Evolutionary conservation across 73 alveolate species (phyloP), one percentile per base, ranked within the genome.

Genomic region (Paramecium pentaurelia): DNA sequence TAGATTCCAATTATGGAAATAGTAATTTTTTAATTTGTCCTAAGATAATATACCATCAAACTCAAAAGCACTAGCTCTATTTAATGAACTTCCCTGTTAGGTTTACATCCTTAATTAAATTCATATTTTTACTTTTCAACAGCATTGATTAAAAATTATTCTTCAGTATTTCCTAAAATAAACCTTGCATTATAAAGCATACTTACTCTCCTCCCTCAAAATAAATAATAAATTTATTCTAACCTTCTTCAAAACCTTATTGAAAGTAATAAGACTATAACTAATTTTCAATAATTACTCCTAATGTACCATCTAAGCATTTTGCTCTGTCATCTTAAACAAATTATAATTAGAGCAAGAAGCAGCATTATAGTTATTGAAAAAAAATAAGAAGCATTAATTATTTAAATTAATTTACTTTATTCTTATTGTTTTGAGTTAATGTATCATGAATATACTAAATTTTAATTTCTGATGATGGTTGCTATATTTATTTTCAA

Each of bases 171-270:
- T 12, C 84, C 84, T 64, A 64, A 27, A 28, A 64, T 64, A 28
- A 28, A 18, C 42, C 84, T 64, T 32, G 6, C 2, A 28, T 64
- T 12, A 4, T 64, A 14, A 30, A 1, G 16, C 12, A 32, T 27
- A 32, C 25, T 32, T 64, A 64, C 84, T 64, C 84, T 64, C 84
- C 84, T 28, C 84, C 84, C 28, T 64, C 84, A 34, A 64, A 64
- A 64, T 64, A 34, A 1, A 64, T 18, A 1, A 64, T 25, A 64
- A 64, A 64, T 7, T 64, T 64, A 64, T 64, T 64, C 11, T 64
- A 32, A 32, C 84, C 84, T 1, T 12, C 28, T 25, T 34, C 22
- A 32, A 34, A 64, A 0, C 84, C 84, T 64, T 64, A 25, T 32
- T 28, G 27, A 34, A 32, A 64, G 84, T 64, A 64, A 28, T 64